A percentile compares a stretch with the other conserved stretches of the same genome.
Evolutionary conservation across 352 stramenopile genomes (phyloP).

Genomic region (Globisporangium iwayamae): DNA sequence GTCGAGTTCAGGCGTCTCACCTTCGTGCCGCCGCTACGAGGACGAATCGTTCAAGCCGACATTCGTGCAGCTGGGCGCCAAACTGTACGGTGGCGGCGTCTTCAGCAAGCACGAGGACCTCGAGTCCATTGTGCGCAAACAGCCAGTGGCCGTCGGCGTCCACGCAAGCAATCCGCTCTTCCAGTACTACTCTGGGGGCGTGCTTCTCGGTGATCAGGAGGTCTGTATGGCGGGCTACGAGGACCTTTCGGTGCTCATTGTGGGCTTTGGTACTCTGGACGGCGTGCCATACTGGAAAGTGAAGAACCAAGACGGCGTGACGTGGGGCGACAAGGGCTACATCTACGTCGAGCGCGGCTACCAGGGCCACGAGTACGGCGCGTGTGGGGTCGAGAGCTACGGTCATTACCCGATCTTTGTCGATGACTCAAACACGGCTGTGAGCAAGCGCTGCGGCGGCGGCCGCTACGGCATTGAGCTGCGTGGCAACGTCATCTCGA

Average conservation of each 20-base stretch:
- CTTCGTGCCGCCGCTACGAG: conserved; percentile 5
- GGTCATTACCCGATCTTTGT: conserved; percentile 1
- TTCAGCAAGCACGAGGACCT: conserved; percentile 12
- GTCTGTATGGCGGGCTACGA: conserved; percentile 36
- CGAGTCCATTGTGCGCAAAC: conserved; percentile 6
- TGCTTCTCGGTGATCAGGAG: conserved; percentile 14
- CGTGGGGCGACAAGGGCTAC: conserved; percentile 37
- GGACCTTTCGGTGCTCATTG: conserved; percentile 24
- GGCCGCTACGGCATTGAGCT: background rate
- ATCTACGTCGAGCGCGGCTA: conserved; percentile 24
- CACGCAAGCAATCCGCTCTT: conserved; percentile 1
- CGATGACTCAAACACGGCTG: background rate
- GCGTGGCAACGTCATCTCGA: background rate
- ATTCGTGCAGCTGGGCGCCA: conserved; percentile 11
- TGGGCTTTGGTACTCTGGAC: conserved; percentile 28
- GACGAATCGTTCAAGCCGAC: conserved; percentile 5
- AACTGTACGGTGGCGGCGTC: conserved; percentile 2
- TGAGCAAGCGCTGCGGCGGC: conserved; percentile 1
- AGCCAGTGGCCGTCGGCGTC: conserved; percentile 6
- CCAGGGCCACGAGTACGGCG: background rate
- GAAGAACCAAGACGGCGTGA: conserved; percentile 39
- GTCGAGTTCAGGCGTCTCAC: background rate
- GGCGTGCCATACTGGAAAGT: conserved; percentile 29
- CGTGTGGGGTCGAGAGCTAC: background rate
- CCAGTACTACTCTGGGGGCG: conserved; percentile 5